Evolutionary conservation across 2,329 filamentous ascomycete species (phyloP).

Genomic region (Sclerotinia glacialis): DNA sequence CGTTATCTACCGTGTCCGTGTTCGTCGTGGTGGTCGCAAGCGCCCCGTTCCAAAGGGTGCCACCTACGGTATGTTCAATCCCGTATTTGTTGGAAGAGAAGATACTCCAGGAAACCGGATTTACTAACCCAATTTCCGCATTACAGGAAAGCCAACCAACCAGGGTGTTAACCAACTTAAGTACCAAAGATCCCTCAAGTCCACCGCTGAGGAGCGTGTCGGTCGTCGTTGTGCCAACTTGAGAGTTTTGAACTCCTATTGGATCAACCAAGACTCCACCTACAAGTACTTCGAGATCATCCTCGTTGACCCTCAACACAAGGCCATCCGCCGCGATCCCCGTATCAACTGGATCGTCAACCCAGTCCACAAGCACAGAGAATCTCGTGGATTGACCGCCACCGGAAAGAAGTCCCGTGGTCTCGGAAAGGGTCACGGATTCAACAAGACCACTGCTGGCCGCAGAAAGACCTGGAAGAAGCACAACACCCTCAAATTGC

Average conservation of each 20-base stretch:
- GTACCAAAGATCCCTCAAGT: conserved; percentile 98
- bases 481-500: conserved; percentile 98
- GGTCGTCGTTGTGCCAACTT: conserved; percentile 98
- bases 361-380: conserved; percentile 99
- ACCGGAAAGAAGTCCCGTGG: conserved; percentile 99
- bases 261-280: conserved; percentile 99
- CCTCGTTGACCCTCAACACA: conserved; percentile 99
- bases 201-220: conserved; percentile 99
- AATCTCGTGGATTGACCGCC: conserved; percentile 92
- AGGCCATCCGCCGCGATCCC: conserved; percentile 97
- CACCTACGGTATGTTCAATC: conserved; percentile 79
- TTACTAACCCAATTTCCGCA: conserved; percentile 23
- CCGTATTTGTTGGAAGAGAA: background rate
- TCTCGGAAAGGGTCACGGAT: conserved; percentile 98
- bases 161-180: conserved; percentile 99
- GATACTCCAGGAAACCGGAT: background rate
- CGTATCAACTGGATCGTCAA: conserved; percentile 99
- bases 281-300: conserved; percentile 99
- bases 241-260: conserved; percentile 99
- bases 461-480: conserved; percentile 99
- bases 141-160: conserved; percentile 98
- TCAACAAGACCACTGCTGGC: conserved; percentile 97
- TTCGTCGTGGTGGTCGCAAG: conserved; percentile 99
- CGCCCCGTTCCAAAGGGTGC: conserved; percentile 93
- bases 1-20: conserved; percentile 99